Conservation (phyloP, 2,329 filamentous ascomycete genomes). For the Neonectria hederae region DNA sequence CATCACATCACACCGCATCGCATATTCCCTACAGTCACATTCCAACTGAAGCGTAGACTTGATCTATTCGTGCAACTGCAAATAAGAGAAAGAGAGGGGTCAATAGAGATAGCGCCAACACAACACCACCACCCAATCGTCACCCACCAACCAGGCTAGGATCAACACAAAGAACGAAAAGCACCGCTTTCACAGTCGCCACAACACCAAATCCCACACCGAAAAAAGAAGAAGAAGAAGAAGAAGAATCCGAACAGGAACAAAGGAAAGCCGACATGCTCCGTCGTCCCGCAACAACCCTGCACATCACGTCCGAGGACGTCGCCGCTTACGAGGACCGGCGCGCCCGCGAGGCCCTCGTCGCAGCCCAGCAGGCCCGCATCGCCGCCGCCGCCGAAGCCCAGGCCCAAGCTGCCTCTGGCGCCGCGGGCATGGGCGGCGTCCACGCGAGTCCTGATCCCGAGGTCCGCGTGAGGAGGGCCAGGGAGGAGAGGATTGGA, state of each 20-base stretch:
- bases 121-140: neutral
- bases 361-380: constrained; percentile 45
- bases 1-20: neutral
- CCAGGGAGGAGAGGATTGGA: constrained; percentile 53
- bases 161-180: neutral
- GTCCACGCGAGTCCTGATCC: constrained; percentile 42
- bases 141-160: too few relatives aligned
- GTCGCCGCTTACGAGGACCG: constrained; percentile 75
- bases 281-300: constrained; percentile 72
- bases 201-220: neutral
- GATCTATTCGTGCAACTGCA: neutral
- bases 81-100: too few relatives aligned
- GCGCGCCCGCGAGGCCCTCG: constrained; percentile 56
- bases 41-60: neutral
- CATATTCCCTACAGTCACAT: neutral
- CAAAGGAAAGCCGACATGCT: constrained; percentile 59
- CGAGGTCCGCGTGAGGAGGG: constrained; percentile 41
- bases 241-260: neutral
- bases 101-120: neutral
- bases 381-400: constrained; percentile 39
- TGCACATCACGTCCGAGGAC: constrained; percentile 75
- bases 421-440: constrained; percentile 42
- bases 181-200: neutral
- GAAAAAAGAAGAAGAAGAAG: neutral
- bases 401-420: constrained; percentile 21